A percentile compares a stretch with the other conserved stretches of the same genome.
phyloP scores from a whole-genome alignment of 768 basidiomycete genomes.

The Tubosaeta brunneosetosa region DNA sequence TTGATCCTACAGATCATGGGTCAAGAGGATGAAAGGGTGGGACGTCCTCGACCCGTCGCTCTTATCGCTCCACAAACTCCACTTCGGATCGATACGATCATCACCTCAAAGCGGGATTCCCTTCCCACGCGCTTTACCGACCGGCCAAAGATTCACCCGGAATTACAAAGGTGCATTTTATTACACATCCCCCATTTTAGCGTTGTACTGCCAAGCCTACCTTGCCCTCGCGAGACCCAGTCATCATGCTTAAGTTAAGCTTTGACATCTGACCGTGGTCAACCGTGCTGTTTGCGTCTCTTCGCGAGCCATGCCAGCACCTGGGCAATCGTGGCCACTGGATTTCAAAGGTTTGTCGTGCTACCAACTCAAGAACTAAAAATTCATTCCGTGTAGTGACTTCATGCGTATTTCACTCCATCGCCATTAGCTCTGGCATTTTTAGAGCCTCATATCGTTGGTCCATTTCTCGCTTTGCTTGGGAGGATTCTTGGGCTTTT shows the following conservation, averaged over 20 bases:
- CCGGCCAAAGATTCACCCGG: neutral
- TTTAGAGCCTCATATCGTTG: slow-evolving; percentile 14
- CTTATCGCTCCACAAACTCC: slow-evolving; percentile 19
- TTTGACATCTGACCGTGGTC: neutral
- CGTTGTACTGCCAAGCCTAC: neutral
- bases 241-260: neutral
- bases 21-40: slow-evolving; percentile 9
- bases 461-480: slow-evolving; percentile 13
- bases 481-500: slow-evolving; percentile 15
- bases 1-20: slow-evolving; percentile 14
- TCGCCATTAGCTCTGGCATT: slow-evolving; percentile 11
- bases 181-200: neutral
- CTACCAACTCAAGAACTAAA: neutral
- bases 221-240: neutral
- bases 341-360: slow-evolving; percentile 11
- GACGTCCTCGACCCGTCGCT: slow-evolving; percentile 1
- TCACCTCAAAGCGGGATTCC: neutral
- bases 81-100: slow-evolving; percentile 26
- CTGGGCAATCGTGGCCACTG: slow-evolving; percentile 12
- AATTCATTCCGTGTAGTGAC: neutral
- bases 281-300: neutral
- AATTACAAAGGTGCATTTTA: neutral
- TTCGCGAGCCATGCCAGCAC: slow-evolving; percentile 10
- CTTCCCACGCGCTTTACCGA: neutral
- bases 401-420: slow-evolving; percentile 4